Conservation (phyloP, 2,329 filamentous ascomycete genomes). For the Fusarium fujikuroi region DNA sequence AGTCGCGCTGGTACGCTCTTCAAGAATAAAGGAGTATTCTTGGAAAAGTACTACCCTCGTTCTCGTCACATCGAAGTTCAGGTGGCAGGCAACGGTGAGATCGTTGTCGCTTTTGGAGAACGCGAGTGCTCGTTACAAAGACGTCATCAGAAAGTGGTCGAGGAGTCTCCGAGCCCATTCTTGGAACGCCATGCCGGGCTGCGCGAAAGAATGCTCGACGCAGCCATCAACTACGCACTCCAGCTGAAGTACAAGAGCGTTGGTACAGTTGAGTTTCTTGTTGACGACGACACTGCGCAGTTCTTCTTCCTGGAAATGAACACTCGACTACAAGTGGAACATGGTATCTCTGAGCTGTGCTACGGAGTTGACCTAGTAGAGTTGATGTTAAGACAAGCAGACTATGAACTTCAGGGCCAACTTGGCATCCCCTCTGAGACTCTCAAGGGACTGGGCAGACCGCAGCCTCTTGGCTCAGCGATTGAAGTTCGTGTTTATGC, state of each 20-base stretch:
- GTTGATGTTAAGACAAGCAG: conserved; percentile 52
- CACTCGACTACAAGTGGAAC: conserved; percentile 78
- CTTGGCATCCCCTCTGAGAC: neutral
- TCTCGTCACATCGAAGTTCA: neutral
- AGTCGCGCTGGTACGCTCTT: neutral
- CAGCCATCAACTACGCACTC: neutral
- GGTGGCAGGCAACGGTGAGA: neutral
- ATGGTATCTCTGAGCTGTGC: conserved; percentile 81
- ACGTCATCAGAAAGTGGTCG: conserved; percentile 71
- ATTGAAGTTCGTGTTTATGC: neutral
- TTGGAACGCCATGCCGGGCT: neutral
- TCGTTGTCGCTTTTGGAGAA: conserved; percentile 66
- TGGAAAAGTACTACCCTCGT: neutral
- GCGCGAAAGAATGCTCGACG: neutral
- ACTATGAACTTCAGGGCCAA: conserved; percentile 31
- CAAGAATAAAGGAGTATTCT: neutral
- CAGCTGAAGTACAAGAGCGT: conserved; percentile 16
- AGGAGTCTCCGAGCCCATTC: neutral
- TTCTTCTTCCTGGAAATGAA: conserved; percentile 68
- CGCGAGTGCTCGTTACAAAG: conserved; percentile 75
- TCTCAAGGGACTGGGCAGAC: neutral
- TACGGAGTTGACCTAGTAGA: conserved; percentile 77
- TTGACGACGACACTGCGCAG: conserved; percentile 37
- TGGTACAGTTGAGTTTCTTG: conserved; percentile 43
- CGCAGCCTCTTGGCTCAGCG: neutral